These are phyloP conservation scores for Cornus suecica DNA, from an alignment of 148 eudicot genomes.

Conservation along the genomic window DNA sequence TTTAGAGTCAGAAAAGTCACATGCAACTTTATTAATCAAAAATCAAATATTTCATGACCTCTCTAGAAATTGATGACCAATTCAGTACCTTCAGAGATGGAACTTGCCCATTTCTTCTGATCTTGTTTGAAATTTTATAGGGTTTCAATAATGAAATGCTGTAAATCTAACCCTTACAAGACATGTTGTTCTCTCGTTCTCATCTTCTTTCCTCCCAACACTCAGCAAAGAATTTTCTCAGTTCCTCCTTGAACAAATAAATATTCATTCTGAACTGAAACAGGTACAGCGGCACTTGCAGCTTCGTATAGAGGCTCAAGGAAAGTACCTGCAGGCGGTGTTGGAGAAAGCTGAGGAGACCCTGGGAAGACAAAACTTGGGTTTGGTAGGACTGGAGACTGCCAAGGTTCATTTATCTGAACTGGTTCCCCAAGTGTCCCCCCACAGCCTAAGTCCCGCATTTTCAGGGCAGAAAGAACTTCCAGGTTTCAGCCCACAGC, in stretches of 20 bases:
- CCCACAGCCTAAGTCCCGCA: slow-evolving; percentile 62
- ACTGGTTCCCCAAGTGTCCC: slow-evolving; percentile 67
- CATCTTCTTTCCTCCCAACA: not conserved
- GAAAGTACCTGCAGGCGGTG: slow-evolving; percentile 80
- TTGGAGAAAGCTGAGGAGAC: slow-evolving; percentile 89
- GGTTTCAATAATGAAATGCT: not conserved
- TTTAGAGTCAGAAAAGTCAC: not conserved
- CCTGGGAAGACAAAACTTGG: slow-evolving; percentile 71
- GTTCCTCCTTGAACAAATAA: not conserved
- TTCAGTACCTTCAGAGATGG: not conserved
- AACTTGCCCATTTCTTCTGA: not conserved
- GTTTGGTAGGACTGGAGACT: slow-evolving; percentile 68
- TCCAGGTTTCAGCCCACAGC: slow-evolving; percentile 38
- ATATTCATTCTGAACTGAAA: not conserved
- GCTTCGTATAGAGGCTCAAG: slow-evolving; percentile 87
- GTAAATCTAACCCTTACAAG: not conserved
- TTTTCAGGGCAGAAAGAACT: slow-evolving; percentile 57
- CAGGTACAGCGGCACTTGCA: slow-evolving; percentile 92
- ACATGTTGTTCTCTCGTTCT: not conserved
- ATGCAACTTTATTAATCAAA: not conserved
- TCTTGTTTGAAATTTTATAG: not conserved
- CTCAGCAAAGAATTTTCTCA: not conserved
- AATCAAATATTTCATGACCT: not conserved
- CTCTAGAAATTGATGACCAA: not conserved
- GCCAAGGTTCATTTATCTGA: slow-evolving; percentile 80